A percentile compares a stretch with the other conserved stretches of the same genome.
These are phyloP conservation scores for Pholiota adiposa DNA, from an alignment of 1,284 basidiomycete genomes.

Conservation along the genomic window DNA sequence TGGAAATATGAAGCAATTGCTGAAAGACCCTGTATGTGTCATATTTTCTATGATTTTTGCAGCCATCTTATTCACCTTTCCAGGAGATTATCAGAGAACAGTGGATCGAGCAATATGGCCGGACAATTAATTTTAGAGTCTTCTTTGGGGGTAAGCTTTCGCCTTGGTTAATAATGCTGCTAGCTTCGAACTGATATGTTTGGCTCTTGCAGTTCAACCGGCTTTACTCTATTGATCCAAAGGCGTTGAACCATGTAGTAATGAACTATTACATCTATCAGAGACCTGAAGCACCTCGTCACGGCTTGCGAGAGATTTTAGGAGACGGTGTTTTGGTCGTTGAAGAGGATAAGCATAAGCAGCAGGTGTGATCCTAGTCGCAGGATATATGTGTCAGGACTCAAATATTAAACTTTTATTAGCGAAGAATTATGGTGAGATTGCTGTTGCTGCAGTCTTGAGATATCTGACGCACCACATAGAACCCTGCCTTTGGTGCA, in stretches of 20 bases:
- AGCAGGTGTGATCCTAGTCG: slow-evolving; percentile 42
- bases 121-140: slow-evolving; percentile 49
- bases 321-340: slow-evolving; percentile 53
- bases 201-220: slow-evolving; percentile 36
- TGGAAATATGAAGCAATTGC: not conserved
- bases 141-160: slow-evolving; percentile 45
- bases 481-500: slow-evolving; percentile 67
- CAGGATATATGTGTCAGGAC: not conserved
- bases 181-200: not conserved
- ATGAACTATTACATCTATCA: slow-evolving; percentile 50
- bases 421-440: slow-evolving; percentile 48
- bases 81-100: slow-evolving; percentile 39
- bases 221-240: slow-evolving; percentile 51
- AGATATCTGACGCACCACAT: not conserved
- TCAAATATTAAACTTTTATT: not conserved
- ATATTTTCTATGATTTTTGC: not conserved
- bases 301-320: slow-evolving; percentile 41
- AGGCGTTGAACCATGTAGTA: slow-evolving; percentile 54
- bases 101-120: slow-evolving; percentile 62
- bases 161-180: too few species aligned
- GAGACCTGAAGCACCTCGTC: slow-evolving; percentile 44
- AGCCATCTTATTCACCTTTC: not conserved
- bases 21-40: not conserved
- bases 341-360: slow-evolving; percentile 52
- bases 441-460: not conserved